These are phyloP conservation scores for Trichosporon sp. DNA, from an alignment of 1,284 basidiomycete genomes.

Conservation along the genomic window DNA sequence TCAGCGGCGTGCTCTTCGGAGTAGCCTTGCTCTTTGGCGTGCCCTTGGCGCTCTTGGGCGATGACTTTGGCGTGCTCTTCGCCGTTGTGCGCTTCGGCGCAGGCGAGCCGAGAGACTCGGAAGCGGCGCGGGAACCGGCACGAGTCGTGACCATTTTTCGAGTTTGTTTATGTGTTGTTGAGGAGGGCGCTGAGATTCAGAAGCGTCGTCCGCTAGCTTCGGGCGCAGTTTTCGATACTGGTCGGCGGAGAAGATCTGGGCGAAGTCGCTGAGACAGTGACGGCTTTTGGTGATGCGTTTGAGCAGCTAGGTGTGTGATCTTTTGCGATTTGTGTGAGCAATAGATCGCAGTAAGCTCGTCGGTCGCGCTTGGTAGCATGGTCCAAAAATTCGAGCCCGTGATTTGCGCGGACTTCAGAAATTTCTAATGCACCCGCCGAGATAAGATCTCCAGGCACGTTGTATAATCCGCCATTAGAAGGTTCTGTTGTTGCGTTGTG, in stretches of 20 bases:
- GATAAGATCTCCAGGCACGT: not conserved
- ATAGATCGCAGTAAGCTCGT: too few species aligned
- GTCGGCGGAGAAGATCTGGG: not conserved
- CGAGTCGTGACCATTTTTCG: conserved; percentile 15
- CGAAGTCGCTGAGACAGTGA: too few species aligned
- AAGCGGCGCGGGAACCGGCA: conserved; percentile 10
- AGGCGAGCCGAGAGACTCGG: conserved; percentile 9
- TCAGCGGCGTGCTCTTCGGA: not conserved
- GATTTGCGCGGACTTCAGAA: not conserved
- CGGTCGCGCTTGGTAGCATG: too few species aligned
- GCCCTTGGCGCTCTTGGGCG: not conserved
- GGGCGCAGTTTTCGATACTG: not conserved
- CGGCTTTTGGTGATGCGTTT: too few species aligned
- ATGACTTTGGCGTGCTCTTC: conserved; percentile 1
- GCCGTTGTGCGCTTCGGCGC: not conserved
- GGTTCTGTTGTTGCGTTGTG: not conserved
- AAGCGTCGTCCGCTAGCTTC: too few species aligned
- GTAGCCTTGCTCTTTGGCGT: not conserved
- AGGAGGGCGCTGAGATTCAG: not conserved
- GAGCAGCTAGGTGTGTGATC: too few species aligned
- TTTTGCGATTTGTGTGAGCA: too few species aligned
- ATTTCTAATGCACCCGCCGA: not conserved
- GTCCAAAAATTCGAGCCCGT: not conserved
- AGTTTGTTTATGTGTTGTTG: not conserved
- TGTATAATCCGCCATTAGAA: not conserved